Conservation (phyloP, 768 basidiomycete species). For the Psilocybe sp. region DNA sequence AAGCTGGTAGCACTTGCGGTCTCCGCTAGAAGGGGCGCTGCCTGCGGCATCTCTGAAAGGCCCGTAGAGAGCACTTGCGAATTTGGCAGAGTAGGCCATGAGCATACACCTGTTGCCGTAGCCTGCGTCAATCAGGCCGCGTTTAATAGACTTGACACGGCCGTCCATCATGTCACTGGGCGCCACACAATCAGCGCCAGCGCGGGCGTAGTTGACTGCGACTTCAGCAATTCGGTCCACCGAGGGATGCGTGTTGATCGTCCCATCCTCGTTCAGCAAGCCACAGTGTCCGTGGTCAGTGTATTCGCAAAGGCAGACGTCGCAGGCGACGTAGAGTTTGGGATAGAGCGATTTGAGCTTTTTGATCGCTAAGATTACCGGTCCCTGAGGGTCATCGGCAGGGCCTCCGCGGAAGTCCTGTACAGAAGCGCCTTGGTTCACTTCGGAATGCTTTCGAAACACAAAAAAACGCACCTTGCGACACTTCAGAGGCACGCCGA, state of each 20-base stretch:
- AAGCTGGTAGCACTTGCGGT: slow-evolving; percentile 98
- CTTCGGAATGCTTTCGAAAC: not conserved
- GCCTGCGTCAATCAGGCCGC: slow-evolving; percentile 76
- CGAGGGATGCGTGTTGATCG: slow-evolving; percentile 75
- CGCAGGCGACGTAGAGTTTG: slow-evolving; percentile 82
- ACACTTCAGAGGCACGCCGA: slow-evolving; percentile 85
- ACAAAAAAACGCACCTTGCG: slow-evolving; percentile 54
- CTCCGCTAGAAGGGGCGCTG: slow-evolving; percentile 89
- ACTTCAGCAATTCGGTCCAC: slow-evolving; percentile 90
- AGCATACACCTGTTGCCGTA: slow-evolving; percentile 86
- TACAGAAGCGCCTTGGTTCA: not conserved
- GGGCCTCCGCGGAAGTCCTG: slow-evolving; percentile 83
- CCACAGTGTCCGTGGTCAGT: slow-evolving; percentile 98
- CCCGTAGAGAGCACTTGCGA: slow-evolving; percentile 92
- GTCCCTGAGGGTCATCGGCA: slow-evolving; percentile 87
- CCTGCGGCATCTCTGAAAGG: slow-evolving; percentile 99
- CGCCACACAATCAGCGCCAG: slow-evolving; percentile 97
- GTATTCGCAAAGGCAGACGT: slow-evolving; percentile 99
- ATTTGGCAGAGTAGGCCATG: slow-evolving; percentile 98
- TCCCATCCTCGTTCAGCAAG: slow-evolving; percentile 66
- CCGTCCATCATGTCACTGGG: slow-evolving; percentile 99
- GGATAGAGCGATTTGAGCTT: slow-evolving; percentile 79
- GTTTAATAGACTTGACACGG: slow-evolving; percentile 86
- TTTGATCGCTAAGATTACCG: slow-evolving; percentile 91
- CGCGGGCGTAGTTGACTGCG: slow-evolving; percentile 86